phyloP scores from a whole-genome alignment of 345 rosid species.

The Capsella bursapastoris region DNA sequence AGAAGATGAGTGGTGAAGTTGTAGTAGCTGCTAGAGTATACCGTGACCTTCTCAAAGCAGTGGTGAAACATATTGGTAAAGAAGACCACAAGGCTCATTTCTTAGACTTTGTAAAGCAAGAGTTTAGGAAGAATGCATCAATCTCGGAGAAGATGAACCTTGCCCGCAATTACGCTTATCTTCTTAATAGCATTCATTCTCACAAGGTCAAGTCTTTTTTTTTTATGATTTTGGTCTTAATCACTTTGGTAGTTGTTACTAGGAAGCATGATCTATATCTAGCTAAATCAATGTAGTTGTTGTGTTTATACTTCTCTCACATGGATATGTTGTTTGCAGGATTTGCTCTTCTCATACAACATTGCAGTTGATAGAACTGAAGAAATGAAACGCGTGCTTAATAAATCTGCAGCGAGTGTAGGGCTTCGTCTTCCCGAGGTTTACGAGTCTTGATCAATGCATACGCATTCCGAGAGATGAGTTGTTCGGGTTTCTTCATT shows the following conservation, averaged over 20 bases:
- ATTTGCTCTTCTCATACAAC: conserved; percentile 83
- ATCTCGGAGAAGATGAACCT: conserved; percentile 61
- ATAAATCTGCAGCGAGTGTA: conserved; percentile 92
- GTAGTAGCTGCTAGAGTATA: conserved; percentile 59
- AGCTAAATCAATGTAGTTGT: neutral
- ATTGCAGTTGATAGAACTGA: conserved; percentile 85
- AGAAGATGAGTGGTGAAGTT: conserved; percentile 57
- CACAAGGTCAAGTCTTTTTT: conserved; percentile 61
- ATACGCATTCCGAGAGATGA: neutral
- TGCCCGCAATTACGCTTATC: conserved; percentile 66
- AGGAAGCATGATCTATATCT: no score
- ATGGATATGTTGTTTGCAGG: conserved; percentile 54
- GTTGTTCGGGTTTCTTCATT: conserved; percentile 8
- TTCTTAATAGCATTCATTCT: conserved; percentile 77
- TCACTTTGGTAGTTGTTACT: neutral
- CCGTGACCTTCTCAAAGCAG: conserved; percentile 70
- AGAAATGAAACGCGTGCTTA: conserved; percentile 72
- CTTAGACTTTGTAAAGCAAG: conserved; percentile 55
- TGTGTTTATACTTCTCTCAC: conserved; percentile 8
- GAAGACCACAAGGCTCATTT: conserved; percentile 79
- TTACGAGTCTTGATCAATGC: conserved; percentile 62
- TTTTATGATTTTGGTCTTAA: neutral
- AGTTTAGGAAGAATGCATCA: conserved; percentile 56
- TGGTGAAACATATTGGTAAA: conserved; percentile 72
- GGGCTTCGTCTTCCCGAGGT: conserved; percentile 90